A percentile compares a stretch with the other conserved stretches of the same genome.
phyloP scores from a whole-genome alignment of 2,329 filamentous ascomycete species.

The Cladosporium sp. region DNA sequence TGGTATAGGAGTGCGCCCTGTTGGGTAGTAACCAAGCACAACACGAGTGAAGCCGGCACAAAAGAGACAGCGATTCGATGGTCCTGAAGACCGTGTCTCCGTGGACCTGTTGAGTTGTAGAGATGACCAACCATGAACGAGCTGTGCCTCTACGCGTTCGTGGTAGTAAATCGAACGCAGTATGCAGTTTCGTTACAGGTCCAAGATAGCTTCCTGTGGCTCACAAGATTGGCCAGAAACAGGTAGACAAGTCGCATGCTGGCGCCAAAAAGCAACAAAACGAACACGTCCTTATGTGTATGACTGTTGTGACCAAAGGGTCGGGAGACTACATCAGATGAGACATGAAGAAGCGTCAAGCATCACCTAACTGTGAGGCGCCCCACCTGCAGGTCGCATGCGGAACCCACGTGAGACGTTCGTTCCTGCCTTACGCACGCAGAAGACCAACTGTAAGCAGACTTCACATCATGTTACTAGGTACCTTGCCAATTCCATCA shows the following conservation, averaged over 20 bases:
- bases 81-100: background rate
- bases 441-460: slow-evolving; percentile 5
- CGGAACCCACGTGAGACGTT: slow-evolving; percentile 10
- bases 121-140: background rate
- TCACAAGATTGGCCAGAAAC: background rate
- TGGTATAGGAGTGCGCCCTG: background rate
- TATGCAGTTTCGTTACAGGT: background rate
- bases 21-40: background rate
- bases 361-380: background rate
- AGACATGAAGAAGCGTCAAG: slow-evolving; percentile 6
- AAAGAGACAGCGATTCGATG: background rate
- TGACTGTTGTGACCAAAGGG: background rate
- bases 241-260: background rate
- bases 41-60: background rate
- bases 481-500: background rate
- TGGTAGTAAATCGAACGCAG: background rate
- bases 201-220: background rate
- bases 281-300: background rate
- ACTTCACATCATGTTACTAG: background rate
- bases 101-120: background rate
- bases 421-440: background rate
- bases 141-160: background rate
- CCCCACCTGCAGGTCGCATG: background rate
- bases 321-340: slow-evolving; percentile 1
- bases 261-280: background rate